Evolutionary conservation across 805 yeast genomes (phyloP).

Genomic region (Candida silvicultrix): DNA sequence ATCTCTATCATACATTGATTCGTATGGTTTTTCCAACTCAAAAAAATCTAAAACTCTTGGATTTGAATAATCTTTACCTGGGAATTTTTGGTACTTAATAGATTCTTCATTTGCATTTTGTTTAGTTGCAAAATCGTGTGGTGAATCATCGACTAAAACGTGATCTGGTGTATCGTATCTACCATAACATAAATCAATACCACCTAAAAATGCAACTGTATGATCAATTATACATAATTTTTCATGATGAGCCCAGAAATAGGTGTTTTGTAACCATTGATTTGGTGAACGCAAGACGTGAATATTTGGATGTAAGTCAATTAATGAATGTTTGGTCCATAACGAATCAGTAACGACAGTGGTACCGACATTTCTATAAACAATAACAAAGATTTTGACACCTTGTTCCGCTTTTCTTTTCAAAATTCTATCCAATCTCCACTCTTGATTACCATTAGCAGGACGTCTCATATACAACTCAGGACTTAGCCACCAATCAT

Average conservation of each 20-base stretch:
- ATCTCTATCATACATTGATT: slow-evolving; percentile 83
- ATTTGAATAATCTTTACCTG: slow-evolving; percentile 96
- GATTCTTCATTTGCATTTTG: slow-evolving; percentile 32
- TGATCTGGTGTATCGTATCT: slow-evolving; percentile 97
- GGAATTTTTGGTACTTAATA: slow-evolving; percentile 56
- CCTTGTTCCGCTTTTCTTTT: slow-evolving; percentile 92
- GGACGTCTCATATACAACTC: slow-evolving; percentile 92
- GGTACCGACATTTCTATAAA: slow-evolving; percentile 89
- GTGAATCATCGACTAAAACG: slow-evolving; percentile 71
- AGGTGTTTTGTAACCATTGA: slow-evolving; percentile 86
- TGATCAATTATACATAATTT: slow-evolving; percentile 83
- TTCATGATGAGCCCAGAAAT: slow-evolving; percentile 99
- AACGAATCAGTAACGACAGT: slow-evolving; percentile 91
- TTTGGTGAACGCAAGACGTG: slow-evolving; percentile 93
- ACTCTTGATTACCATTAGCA: slow-evolving; percentile 89
- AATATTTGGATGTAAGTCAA: slow-evolving; percentile 79
- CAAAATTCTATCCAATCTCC: slow-evolving; percentile 83
- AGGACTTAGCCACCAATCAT: slow-evolving; percentile 99
- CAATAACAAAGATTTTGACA: slow-evolving; percentile 84
- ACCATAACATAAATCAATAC: slow-evolving; percentile 93
- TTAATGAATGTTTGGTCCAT: slow-evolving; percentile 89
- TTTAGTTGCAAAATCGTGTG: slow-evolving; percentile 26
- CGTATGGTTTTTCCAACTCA: slow-evolving; percentile 78
- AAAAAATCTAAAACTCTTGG: slow-evolving; percentile 88
- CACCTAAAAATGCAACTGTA: slow-evolving; percentile 87